These are phyloP conservation scores for Ceratobasidium sp. DNA, from an alignment of 1,284 basidiomycete species.

Conservation along the genomic window DNA sequence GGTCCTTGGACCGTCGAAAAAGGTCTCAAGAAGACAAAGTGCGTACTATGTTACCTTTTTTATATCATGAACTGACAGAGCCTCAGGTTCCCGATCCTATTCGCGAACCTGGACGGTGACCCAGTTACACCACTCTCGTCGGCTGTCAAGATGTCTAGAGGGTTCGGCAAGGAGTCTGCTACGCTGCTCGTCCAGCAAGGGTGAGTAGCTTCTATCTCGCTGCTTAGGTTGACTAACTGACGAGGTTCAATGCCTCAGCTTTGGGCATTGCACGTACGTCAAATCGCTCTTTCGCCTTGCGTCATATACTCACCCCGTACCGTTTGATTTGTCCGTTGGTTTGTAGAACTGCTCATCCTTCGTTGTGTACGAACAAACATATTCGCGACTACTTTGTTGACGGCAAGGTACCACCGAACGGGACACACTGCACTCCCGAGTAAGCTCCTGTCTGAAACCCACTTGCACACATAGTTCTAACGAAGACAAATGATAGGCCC, in stretches of 20 bases:
- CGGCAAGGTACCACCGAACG: slow-evolving; percentile 49
- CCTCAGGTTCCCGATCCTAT: slow-evolving; percentile 51
- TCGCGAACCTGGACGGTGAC: slow-evolving; percentile 51
- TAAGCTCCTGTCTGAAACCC: not conserved
- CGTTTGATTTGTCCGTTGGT: not conserved
- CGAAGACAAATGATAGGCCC: not conserved
- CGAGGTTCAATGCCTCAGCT: too few relatives aligned
- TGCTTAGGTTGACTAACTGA: too few relatives aligned
- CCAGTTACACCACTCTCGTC: slow-evolving; percentile 52
- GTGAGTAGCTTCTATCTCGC: too few relatives aligned
- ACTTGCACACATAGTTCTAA: not conserved
- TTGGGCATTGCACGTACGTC: too few relatives aligned
- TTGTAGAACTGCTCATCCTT: slow-evolving; percentile 50
- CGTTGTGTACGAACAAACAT: slow-evolving; percentile 50
- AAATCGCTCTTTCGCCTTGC: too few relatives aligned
- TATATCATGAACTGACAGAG: too few relatives aligned
- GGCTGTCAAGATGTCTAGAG: slow-evolving; percentile 49
- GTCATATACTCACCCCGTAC: too few relatives aligned
- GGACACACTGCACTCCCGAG: slow-evolving; percentile 49
- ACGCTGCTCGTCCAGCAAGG: slow-evolving; percentile 51
- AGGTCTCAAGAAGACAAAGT: slow-evolving; percentile 27
- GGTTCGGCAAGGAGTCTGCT: slow-evolving; percentile 50
- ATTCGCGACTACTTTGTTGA: slow-evolving; percentile 51
- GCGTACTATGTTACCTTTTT: not conserved
- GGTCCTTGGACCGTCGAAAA: slow-evolving; percentile 30